phyloP scores from a whole-genome alignment of 768 basidiomycete species.

The Phylloporus rhodoxanthus region DNA sequence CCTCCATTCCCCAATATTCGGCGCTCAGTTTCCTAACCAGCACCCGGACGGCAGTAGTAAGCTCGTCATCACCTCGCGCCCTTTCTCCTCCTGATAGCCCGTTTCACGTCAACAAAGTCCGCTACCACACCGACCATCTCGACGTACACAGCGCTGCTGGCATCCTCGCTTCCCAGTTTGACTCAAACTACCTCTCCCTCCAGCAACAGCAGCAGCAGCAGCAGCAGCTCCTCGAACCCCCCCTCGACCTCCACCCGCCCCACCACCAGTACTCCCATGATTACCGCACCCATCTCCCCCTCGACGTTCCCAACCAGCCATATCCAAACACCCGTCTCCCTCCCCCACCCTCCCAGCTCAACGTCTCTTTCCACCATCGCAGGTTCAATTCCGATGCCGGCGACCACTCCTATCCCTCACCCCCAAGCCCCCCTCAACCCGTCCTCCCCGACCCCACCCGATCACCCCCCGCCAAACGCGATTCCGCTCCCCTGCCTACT shows the following conservation, averaged over 20 bases:
- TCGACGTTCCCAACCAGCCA: conserved; percentile 39
- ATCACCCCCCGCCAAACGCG: conserved; percentile 40
- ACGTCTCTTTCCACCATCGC: conserved; percentile 24
- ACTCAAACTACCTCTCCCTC: conserved; percentile 39
- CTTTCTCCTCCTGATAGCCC: conserved; percentile 31
- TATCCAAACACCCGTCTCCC: conserved; percentile 40
- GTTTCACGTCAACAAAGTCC: conserved; percentile 61
- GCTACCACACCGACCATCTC: conserved; percentile 45
- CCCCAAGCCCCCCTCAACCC: conserved; percentile 19
- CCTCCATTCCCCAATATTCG: conserved; percentile 66
- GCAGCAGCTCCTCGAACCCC: conserved; percentile 43
- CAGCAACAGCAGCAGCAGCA: conserved; percentile 32
- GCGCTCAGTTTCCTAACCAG: conserved; percentile 40
- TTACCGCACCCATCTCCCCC: conserved; percentile 44
- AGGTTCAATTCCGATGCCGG: conserved; percentile 33
- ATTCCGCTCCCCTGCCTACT: conserved; percentile 36
- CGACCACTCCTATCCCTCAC: conserved; percentile 35
- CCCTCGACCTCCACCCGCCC: conserved; percentile 40
- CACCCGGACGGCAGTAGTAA: conserved; percentile 43
- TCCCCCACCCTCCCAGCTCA: conserved; percentile 26
- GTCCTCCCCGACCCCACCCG: conserved; percentile 22
- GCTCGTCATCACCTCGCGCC: conserved; percentile 42
- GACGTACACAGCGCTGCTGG: conserved; percentile 44
- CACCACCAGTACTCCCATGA: conserved; percentile 35
- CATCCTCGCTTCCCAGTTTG: conserved; percentile 48